Evolutionary conservation across 2,329 filamentous ascomycete genomes (phyloP), one percentile per base, ranked within the genome.

Genomic region (Metarhizium brunneum): DNA sequence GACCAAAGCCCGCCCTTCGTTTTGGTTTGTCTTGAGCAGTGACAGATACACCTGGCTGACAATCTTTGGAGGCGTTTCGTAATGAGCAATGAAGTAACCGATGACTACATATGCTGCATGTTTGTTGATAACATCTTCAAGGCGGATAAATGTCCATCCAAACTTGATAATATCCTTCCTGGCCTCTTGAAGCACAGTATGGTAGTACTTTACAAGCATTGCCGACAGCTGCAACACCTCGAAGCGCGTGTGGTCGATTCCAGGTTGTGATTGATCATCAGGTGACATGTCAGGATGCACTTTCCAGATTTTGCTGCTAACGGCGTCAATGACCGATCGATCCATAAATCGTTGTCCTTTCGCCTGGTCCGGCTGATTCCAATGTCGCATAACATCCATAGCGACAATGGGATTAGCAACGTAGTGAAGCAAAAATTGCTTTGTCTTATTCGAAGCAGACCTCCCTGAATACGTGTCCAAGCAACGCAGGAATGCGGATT

Each of bases 81-180:
- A 99, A 60, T 95, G 88, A 0, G 90, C 90, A 64, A 99, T 96
- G 74, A 99, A 99, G 71, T 96, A 99, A 2, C 90, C 91, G 58
- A 99, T 95, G 6, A 99, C 84, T 5, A 96, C 92, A 65, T 99
- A 99, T 2, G 94, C 92, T 0, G 92, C 94, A 69, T 97, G 94
- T 71, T 99, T 99, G 76, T 97, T 99, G 75, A 99, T 96, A 56
- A 96, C 89, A 69, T 99, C 94, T 66, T 99, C 95, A n/a, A 99
- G 81, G 29, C 90, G 85, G 64, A 99, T 99, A 67, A 96, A 97
- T 18, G 92, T 96, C 94, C 94, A 99, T 3, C 91, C 92, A 71
- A 97, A 99, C 72, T 96, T 97, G 66, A 99, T 99, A 59, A 99
- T 92, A 61, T 99, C 94, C 71, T 99, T 99, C 42, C 95, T 85